Base-by-base conservation (phyloP, 2,329 filamentous ascomycete genomes). In the Microdochium trichocladiopsis region DNA sequence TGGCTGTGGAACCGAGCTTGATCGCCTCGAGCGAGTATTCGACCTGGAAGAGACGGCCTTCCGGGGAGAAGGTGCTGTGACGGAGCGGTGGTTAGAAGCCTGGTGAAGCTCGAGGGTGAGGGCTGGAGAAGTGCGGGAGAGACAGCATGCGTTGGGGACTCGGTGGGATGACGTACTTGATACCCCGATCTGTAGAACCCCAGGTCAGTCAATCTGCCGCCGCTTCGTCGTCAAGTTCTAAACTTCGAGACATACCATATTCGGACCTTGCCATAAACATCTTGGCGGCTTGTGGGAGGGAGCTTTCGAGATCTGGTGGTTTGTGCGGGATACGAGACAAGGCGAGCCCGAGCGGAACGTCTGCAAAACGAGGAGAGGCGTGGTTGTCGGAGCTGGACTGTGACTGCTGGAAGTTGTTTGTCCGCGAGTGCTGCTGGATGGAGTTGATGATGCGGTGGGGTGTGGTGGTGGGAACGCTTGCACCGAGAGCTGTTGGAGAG, bases 251-350 rank as follows among this genome's bases (percentile, higher is more conserved):
- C 87, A 78, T 82, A 94, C 93, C 94, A 79, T 99, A 99, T 93
- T 99, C 94, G 71, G 93, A 97, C 78, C 94, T 90, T 82, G 94
- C 92, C 83, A 99, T 97, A 84, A 99, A 99, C 94, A 96, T 96
- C 66, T 77, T 90, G 82, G 69, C 76, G 73, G 72, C 72, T 72
- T 61, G 63, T 51, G 51, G 53, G 43, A 55, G 50, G 54, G 45
- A 28, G 50, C 24, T 47, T 47, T 23, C 51, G 25, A 54, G 36
- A 23, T 25, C 21, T 47, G 22, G 28, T 23, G 53, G 22, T 18
- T 24, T 25, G 18, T 47, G 16, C 6, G 3, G 41, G 41, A 8
- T 8, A 8, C 11, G 12, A 8, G 6, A n/a, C 33, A 16, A 16
- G 18, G 11, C 43, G 18, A 47, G 43, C 14, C 3, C 24, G 28